Base-by-base conservation (phyloP, 306 rosid genomes). In the Corylus avellana region DNA sequence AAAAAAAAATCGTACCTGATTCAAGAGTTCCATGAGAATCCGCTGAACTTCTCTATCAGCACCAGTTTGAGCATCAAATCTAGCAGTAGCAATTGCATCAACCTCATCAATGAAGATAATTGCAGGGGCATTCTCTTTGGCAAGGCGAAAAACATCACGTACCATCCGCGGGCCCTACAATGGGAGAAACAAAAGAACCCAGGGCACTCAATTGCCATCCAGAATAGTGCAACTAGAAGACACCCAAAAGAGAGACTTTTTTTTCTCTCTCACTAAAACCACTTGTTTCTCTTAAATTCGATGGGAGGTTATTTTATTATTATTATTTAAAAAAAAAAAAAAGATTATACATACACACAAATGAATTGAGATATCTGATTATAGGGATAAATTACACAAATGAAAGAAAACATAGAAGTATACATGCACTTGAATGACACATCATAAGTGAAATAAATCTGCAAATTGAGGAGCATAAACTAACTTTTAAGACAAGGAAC, bases 41-140 rank as follows among this genome's bases (percentile, higher is more conserved):
- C 99, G 98, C 83, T 96, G 99, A 74, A 96, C 99, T 93, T 96
- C 99, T 90, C 99, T 88, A 53, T 96, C 99, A 72, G 98, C 99
- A 70, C 98, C 99, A 72, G 99, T 96, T 89, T 96, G 99, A 67
- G 99, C 99, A 88, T 96, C 99, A 89, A 96, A 96, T 70, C 99
- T 86, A 35, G 99, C 99, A 42, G 99, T 96, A 61, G 99, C 99
- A 59, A 96, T 96, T 7, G 99, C 99, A 89, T 96, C 99, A 58
- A 96, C 99, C 88, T 96, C 99, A 82, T 96, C 99, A 54, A 96
- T 96, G 84, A 96, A 96, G 84, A 96, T 96, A 79, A 96, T 96
- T 8, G 99, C 99, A 58, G 99, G 99, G 17, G 99, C 98, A 88
- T 96, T 96, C 88, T 96, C 99, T 86, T 96, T 96, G 17, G 99